Base-by-base conservation (phyloP, 768 basidiomycete genomes). In the Panellus pusillus region DNA sequence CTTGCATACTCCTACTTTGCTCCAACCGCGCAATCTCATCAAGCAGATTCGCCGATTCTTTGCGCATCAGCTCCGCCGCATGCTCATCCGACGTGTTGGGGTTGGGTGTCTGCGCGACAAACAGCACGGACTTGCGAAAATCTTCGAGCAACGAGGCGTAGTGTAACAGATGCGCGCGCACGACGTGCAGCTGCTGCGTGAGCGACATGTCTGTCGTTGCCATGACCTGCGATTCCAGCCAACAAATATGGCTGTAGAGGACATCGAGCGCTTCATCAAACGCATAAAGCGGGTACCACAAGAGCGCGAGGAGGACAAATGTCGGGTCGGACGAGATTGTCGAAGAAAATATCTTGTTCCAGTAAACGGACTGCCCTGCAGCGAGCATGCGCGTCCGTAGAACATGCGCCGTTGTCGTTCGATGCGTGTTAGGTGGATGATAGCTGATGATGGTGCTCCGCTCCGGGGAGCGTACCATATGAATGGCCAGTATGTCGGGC, bases 271-370 rank as follows among this genome's bases (percentile, higher is more conserved):
- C 74, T 62, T 84, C 76, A 54, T 85, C 83, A 81, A 82, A 85
- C 0, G 79, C 78, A 59, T 84, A 85, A 54, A 84, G 56, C 4
- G 81, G 78, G 46, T 84, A 79, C 83, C 83, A 84, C 29, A 84
- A 65, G 37, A 76, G 74, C 8, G 79, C 73, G 19, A 85, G 62
- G 24, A 84, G 67, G 0, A 83, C 57, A 50, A 84, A 81, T 0
- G 83, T 84, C 0, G 82, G 80, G 60, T 84, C 83, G 2, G 66
- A 66, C 1, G 78, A 74, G 41, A 67, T 68, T 58, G 63, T 57
- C 24, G 24, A 24, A 24, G 24, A 24, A 45, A 75, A 70, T 29
- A 75, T 70, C 38, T 67, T 72, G 52, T 72, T 69, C 77, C 78
- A 80, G 57, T 79, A 79, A 11, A 79, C 78, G 52, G 72, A 75